Percentiles rank a stretch among this genome's conserved stretches.
These are phyloP conservation scores for Globisporangium ultimum DNA, from an alignment of 352 stramenopile species.

Conservation along the genomic window DNA sequence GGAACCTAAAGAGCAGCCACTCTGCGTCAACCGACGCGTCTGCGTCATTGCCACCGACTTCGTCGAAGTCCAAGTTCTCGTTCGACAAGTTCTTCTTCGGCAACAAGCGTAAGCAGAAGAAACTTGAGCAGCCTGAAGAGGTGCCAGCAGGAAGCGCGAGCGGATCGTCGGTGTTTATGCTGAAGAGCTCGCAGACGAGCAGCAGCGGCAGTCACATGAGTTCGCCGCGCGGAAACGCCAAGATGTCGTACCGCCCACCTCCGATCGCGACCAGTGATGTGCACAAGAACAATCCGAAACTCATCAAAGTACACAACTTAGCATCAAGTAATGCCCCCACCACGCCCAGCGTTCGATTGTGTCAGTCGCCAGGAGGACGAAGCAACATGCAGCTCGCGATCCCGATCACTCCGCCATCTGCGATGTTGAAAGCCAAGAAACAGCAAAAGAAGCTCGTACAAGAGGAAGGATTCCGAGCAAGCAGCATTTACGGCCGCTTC, in stretches of 20 bases:
- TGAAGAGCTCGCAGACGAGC: constrained; percentile 3
- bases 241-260: constrained; percentile 20
- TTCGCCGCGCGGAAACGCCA: constrained; percentile 8
- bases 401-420: constrained; percentile 24
- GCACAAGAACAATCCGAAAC: background rate
- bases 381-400: constrained; percentile 39
- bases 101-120: constrained; percentile 14
- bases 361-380: constrained; percentile 30
- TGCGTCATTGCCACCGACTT: no score
- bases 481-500: constrained; percentile 12
- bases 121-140: constrained; percentile 3
- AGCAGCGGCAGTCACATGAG: background rate
- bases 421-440: constrained; percentile 9
- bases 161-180: constrained; percentile 11
- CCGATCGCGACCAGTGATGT: constrained; percentile 16
- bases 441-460: background rate
- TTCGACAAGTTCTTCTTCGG: constrained; percentile 21
- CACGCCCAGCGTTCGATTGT: constrained; percentile 18
- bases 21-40: no score
- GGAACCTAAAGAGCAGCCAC: no score
- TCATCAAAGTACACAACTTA: background rate
- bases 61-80: constrained; percentile 23
- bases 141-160: background rate
- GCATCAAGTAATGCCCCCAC: background rate
- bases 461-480: constrained; percentile 6